Evolutionary conservation across 2,329 filamentous ascomycete species (phyloP).

Genomic region (Parascedosporium putredinis): DNA sequence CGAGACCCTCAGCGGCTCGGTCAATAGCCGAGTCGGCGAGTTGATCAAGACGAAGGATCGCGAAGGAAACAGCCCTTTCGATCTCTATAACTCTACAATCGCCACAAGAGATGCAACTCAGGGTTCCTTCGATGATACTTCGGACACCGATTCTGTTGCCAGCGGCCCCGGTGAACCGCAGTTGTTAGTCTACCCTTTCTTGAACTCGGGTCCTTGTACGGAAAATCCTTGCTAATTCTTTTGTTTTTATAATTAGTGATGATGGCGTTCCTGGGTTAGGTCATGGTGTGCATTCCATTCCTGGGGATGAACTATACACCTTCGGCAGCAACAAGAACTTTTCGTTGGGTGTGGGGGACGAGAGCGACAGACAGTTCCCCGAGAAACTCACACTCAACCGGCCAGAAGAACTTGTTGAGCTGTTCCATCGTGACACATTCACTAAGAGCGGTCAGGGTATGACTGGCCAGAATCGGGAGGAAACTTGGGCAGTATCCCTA

Average conservation of each 20-base stretch:
- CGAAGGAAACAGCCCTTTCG: slow-evolving; percentile 89
- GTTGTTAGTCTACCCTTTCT: slow-evolving; percentile 1
- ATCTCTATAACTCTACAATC: slow-evolving; percentile 83
- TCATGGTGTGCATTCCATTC: not conserved
- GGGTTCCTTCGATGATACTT: slow-evolving; percentile 25
- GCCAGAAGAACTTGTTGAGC: slow-evolving; percentile 64
- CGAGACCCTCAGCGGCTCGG: slow-evolving; percentile 47
- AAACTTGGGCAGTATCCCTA: slow-evolving; percentile 51
- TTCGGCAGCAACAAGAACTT: slow-evolving; percentile 97
- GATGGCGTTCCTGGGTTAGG: not conserved
- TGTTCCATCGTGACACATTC: slow-evolving; percentile 59
- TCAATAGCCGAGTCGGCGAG: slow-evolving; percentile 53
- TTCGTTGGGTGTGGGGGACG: slow-evolving; percentile 85
- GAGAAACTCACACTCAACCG: slow-evolving; percentile 70
- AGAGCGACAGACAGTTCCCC: slow-evolving; percentile 87
- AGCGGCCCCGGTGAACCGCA: not conserved
- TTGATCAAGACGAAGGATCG: slow-evolving; percentile 93
- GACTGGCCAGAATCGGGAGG: slow-evolving; percentile 9
- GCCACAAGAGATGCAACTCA: slow-evolving; percentile 57
- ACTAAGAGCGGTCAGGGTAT: not conserved
- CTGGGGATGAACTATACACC: slow-evolving; percentile 77
- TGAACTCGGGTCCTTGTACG: too few relatives aligned
- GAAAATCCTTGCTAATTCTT: too few relatives aligned
- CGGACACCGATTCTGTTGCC: slow-evolving; percentile 33
- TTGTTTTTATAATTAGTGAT: too few relatives aligned